Evolutionary conservation across 2,329 filamentous ascomycete genomes (phyloP).

Genomic region (Chrysoporthe deuterocubensis): DNA sequence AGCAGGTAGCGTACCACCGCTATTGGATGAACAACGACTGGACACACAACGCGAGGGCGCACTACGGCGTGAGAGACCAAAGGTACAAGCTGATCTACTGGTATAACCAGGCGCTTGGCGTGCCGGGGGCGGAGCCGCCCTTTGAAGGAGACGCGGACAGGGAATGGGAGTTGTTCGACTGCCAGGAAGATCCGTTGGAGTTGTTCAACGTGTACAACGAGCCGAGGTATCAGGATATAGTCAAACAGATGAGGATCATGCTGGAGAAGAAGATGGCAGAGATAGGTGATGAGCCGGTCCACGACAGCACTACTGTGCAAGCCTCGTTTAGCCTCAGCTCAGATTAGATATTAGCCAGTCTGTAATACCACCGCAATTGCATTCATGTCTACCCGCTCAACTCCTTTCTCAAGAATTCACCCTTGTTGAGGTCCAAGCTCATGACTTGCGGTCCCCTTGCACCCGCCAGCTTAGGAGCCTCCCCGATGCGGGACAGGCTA

Average conservation of each 20-base stretch:
- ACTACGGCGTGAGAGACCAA: slow-evolving; percentile 56
- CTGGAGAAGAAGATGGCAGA: slow-evolving; percentile 55
- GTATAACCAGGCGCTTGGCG: slow-evolving; percentile 55
- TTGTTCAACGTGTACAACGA: slow-evolving; percentile 52
- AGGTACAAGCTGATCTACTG: slow-evolving; percentile 61
- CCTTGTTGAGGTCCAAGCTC: background rate
- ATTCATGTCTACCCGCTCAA: background rate
- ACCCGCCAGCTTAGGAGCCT: too few relatives aligned
- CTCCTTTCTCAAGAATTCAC: background rate
- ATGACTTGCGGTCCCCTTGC: too few relatives aligned
- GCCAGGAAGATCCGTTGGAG: slow-evolving; percentile 53
- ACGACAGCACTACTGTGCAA: slow-evolving; percentile 28
- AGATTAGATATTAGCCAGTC: background rate
- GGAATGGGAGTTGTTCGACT: slow-evolving; percentile 61
- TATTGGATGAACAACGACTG: slow-evolving; percentile 61
- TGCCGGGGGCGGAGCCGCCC: slow-evolving; percentile 48
- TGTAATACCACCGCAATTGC: background rate
- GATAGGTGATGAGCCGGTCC: slow-evolving; percentile 52
- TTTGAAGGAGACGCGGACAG: slow-evolving; percentile 42
- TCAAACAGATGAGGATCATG: slow-evolving; percentile 45
- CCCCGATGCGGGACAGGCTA: too few relatives aligned
- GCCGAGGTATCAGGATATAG: slow-evolving; percentile 41
- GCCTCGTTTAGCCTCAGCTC: slow-evolving; percentile 16
- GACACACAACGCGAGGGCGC: slow-evolving; percentile 54
- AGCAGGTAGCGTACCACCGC: slow-evolving; percentile 57